phyloP scores from a whole-genome alignment of 192 early-diverging fungal genomes.

The Phlyctochytrium arcticum region DNA sequence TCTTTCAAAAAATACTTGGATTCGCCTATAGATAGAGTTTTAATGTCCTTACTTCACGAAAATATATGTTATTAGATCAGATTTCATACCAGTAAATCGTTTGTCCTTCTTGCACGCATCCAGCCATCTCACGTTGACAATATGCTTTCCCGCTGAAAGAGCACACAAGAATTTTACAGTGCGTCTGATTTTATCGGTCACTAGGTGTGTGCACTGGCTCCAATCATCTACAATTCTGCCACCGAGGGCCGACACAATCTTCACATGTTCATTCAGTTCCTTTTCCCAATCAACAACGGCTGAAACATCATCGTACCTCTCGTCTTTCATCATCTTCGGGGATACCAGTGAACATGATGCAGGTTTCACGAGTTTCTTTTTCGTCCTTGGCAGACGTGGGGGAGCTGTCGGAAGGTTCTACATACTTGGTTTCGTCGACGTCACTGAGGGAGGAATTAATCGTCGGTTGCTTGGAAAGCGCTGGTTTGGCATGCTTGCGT shows the following conservation, averaged over 20 bases:
- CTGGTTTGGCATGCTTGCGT: too few species aligned
- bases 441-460: too few species aligned
- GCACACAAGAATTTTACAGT: slow-evolving; percentile 50
- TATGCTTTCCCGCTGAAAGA: slow-evolving; percentile 39
- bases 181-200: slow-evolving; percentile 41
- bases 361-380: too few species aligned
- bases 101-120: slow-evolving; percentile 40
- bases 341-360: slow-evolving; percentile 33
- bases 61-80: too few species aligned
- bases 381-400: too few species aligned
- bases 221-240: slow-evolving; percentile 29
- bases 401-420: too few species aligned
- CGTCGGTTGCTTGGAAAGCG: too few species aligned
- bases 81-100: slow-evolving; percentile 31
- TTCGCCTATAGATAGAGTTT: slow-evolving; percentile 25
- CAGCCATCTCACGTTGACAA: slow-evolving; percentile 45
- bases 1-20: slow-evolving; percentile 40
- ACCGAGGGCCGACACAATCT: slow-evolving; percentile 25
- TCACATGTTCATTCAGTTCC: not conserved
- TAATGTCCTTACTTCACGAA: too few species aligned
- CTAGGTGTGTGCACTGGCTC: slow-evolving; percentile 43
- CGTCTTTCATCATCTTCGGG: slow-evolving; percentile 10
- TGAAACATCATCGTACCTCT: slow-evolving; percentile 9
- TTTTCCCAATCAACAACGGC: not conserved
- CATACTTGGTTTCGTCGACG: too few species aligned